Percentiles rank a stretch among this genome's conserved stretches.
Conservation (phyloP, 169 alveolate genomes). For the Plasmodium vivax region DNA sequence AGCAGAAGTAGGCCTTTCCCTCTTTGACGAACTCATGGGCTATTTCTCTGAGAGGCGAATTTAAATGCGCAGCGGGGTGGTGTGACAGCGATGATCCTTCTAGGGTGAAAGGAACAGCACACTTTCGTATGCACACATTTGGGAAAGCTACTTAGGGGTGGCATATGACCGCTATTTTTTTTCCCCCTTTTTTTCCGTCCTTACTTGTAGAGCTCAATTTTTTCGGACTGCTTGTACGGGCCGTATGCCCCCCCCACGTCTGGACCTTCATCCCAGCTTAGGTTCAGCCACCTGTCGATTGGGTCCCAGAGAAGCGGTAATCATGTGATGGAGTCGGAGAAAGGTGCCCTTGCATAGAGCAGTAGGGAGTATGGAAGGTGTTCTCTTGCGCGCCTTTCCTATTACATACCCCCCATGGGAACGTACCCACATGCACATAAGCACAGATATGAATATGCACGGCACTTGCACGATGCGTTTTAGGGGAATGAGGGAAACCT, state of each 20-base stretch:
- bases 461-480: neutral
- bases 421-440: neutral
- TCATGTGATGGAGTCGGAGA: neutral
- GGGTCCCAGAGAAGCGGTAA: neutral
- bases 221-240: slow-evolving; percentile 83
- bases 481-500: neutral
- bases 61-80: neutral
- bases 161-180: neutral
- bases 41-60: slow-evolving; percentile 60
- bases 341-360: neutral
- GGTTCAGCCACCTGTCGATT: slow-evolving; percentile 84
- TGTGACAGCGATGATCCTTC: neutral
- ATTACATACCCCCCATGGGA: neutral
- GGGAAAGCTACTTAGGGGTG: neutral
- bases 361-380: neutral
- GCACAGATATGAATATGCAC: neutral
- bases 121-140: neutral
- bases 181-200: neutral
- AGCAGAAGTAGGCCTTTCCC: slow-evolving; percentile 85
- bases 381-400: neutral
- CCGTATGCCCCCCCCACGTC: slow-evolving; percentile 80
- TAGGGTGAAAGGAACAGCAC: neutral
- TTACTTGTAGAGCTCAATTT: slow-evolving; percentile 29
- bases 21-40: slow-evolving; percentile 80
- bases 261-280: slow-evolving; percentile 87